Base-by-base conservation (phyloP, 352 stramenopile genomes). In the Blastocystis sp. region DNA sequence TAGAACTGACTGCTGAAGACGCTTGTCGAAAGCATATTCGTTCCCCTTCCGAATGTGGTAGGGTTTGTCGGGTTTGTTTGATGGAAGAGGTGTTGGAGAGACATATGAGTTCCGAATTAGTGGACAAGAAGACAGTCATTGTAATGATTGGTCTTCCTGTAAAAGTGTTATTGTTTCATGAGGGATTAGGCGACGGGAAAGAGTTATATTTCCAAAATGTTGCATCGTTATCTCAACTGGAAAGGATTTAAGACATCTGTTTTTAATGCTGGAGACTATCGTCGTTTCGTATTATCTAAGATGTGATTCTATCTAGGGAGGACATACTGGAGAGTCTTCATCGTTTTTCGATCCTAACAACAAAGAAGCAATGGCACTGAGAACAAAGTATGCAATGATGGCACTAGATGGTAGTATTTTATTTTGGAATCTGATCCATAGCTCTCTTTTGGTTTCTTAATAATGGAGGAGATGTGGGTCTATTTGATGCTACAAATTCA, bases 181-280 rank as follows among this genome's bases (percentile, higher is more conserved):
- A 40, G 22, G 33, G 24, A 42, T 22, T 77, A 89, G 0, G 94
- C 94, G 54, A 93, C 93, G 48, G 94, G 94, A 90, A 96, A 96
- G 91, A 95, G 93, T 91, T 96, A 95, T 66, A 93, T 96, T 35
- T 93, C 95, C 90, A 93, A 95, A 91, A 95, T 95, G 90, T 91
- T 94, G n/a, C 93, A 93, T 81, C 92, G 93, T 44, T 96, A 95
- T 87, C 94, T 95, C 48, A 92, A 94, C 81, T 96, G 94, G 94
- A 90, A 95, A 40, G 93, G 93, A 15, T 95, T 95, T 60, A 93
- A 93, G 62, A 95, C 93, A 42, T 92, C 92, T 87, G 94, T 95
- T 80, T 96, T 96, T 88, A 96, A 96, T 76, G 94, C 95, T 27
- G 94, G 94, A 81, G 94, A 96, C 69, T 91, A 94, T 89, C 92